A percentile compares a stretch with the other conserved stretches of the same genome.
Evolutionary conservation across 2,329 filamentous ascomycete species (phyloP).

Genomic region (Aaosphaeria pasadenensis): DNA sequence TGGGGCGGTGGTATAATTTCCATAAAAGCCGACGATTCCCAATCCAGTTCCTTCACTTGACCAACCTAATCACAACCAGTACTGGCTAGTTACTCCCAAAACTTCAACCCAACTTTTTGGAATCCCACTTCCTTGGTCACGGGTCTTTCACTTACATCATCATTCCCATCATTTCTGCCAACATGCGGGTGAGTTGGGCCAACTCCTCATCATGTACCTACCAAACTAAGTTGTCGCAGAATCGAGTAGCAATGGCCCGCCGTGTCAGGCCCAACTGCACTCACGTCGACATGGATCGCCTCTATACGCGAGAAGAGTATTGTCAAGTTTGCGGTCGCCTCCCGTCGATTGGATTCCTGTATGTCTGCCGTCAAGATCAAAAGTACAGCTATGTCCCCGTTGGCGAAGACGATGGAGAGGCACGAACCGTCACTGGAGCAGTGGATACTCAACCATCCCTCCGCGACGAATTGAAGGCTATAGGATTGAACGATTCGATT

Average conservation of each 20-base stretch:
- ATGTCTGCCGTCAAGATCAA: constrained; percentile 65
- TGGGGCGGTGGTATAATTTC: too few relatives aligned
- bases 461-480: constrained; percentile 23
- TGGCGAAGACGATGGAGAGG: background rate
- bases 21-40: too few relatives aligned
- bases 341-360: constrained; percentile 68
- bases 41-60: too few relatives aligned
- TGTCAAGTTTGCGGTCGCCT: constrained; percentile 59
- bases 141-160: too few relatives aligned
- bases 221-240: too few relatives aligned
- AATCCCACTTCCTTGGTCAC: too few relatives aligned
- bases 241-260: constrained; percentile 6
- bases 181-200: too few relatives aligned
- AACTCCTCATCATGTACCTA: too few relatives aligned
- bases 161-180: too few relatives aligned
- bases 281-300: constrained; percentile 65
- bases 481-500: constrained; percentile 31
- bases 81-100: too few relatives aligned
- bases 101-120: too few relatives aligned
- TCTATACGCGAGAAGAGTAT: constrained; percentile 51
- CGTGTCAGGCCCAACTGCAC: constrained; percentile 51
- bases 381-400: background rate
- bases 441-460: constrained; percentile 14
- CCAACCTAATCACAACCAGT: too few relatives aligned
- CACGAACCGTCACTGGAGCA: background rate